These are phyloP conservation scores for Aspergillus olivimuriae DNA, from an alignment of 495 filamentous ascomycete genomes.

Conservation along the genomic window DNA sequence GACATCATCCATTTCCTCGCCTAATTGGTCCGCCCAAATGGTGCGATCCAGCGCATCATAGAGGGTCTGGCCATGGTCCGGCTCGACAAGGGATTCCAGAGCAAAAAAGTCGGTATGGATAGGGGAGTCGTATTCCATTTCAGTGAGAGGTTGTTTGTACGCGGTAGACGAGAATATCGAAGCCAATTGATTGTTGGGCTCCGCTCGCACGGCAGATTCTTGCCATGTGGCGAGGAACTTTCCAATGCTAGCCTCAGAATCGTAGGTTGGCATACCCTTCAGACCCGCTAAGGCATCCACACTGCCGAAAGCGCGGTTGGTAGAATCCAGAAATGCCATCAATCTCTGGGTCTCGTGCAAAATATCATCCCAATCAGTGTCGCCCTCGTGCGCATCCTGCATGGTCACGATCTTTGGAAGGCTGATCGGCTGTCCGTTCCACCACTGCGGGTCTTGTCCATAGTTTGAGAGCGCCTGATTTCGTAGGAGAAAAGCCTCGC, in stretches of 20 bases:
- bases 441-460: slow-evolving; percentile 71
- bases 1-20: slow-evolving; percentile 45
- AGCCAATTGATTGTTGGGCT: slow-evolving; percentile 32
- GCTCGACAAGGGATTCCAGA: slow-evolving; percentile 35
- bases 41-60: slow-evolving; percentile 68
- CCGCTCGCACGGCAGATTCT: slow-evolving; percentile 32
- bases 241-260: slow-evolving; percentile 25
- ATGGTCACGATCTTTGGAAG: slow-evolving; percentile 51
- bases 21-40: slow-evolving; percentile 52
- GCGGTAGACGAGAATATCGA: slow-evolving; percentile 36
- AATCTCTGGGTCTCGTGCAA: slow-evolving; percentile 58
- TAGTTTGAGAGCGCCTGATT: slow-evolving; percentile 52
- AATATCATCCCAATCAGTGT: slow-evolving; percentile 42
- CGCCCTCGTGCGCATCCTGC: slow-evolving; percentile 29
- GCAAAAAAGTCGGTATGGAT: slow-evolving; percentile 34
- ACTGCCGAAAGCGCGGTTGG: slow-evolving; percentile 76
- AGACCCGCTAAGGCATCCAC: slow-evolving; percentile 52
- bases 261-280: slow-evolving; percentile 29
- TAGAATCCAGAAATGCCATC: slow-evolving; percentile 79
- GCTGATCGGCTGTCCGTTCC: slow-evolving; percentile 65
- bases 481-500: slow-evolving; percentile 63
- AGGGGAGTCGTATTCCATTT: slow-evolving; percentile 24
- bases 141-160: slow-evolving; percentile 29
- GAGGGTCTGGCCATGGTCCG: slow-evolving; percentile 46
- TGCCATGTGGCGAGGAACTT: slow-evolving; percentile 39